Base-by-base conservation (phyloP, 305 asterid genomes). In the Withania somnifera region DNA sequence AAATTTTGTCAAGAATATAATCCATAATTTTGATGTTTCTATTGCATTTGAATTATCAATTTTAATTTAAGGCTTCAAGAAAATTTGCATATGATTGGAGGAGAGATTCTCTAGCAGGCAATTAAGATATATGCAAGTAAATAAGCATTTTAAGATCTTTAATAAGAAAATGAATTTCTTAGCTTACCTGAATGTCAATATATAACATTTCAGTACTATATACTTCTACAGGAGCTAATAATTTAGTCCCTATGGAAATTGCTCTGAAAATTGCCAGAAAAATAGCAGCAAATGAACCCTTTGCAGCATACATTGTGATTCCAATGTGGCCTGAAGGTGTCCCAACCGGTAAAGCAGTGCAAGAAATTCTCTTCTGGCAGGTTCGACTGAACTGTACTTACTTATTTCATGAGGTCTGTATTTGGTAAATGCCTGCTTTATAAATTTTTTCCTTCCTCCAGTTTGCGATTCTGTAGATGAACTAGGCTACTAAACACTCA, bases 351-450 rank as follows among this genome's bases (percentile, higher is more conserved):
- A 64, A 82, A 36, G 30, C 81, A 11, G 83, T 83, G 13, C 86
- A 83, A 54, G 86, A 79, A 83, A 83, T 83, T 52, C 83, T 83
- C 42, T 83, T 83, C 77, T 83, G 86, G 86, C 86, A 83, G 86
- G 86, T 83, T 77, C 0, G 67, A 75, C 5, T 28, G 15, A 75
- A 30, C 47, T 15, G n/a, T 17, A 28, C 63, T 24, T 69, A 40
- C 8, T 67, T 67, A 32, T 67, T 38, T 19, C 38, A 19, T 67
- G 77, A 57, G 30, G 15, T 57, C 7, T 4, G 0, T 61, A 28
- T 61, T 61, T 28, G 42, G 36, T 30, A 30, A 6, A 61, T 61
- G 42, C 7, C 4, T 89, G 61, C 77, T 52, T 11, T 57, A 57
- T 47, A 73, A 67, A 69, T 42, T 22, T 84, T 42, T 13, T 7